Evolutionary conservation across 169 alveolate species (phyloP).

Genomic region (Eimeria praecox): DNA sequence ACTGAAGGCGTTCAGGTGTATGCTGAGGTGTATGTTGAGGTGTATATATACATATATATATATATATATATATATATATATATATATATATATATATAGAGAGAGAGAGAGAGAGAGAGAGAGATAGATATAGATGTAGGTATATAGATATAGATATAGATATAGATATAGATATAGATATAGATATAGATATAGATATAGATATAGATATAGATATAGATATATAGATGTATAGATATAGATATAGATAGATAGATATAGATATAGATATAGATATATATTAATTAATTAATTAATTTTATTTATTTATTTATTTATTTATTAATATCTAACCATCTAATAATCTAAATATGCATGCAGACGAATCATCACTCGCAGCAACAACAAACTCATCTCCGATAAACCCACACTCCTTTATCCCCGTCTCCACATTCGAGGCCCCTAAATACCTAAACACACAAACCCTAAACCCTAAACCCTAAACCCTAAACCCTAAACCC

Average conservation of each 20-base stretch:
- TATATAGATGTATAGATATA: too few relatives aligned
- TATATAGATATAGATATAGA: too few relatives aligned
- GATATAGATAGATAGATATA: neutral
- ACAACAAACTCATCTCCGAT: conserved; percentile 13
- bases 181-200: too few relatives aligned
- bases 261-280: neutral
- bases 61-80: too few relatives aligned
- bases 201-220: too few relatives aligned
- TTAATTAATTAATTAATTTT: neutral
- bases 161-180: too few relatives aligned
- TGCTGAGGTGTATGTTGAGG: too few relatives aligned
- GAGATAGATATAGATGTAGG: too few relatives aligned
- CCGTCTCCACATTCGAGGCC: conserved; percentile 37
- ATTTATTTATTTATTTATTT: neutral
- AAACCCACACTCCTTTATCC: conserved; percentile 38
- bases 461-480: conserved; percentile 50
- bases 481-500: conserved; percentile 55
- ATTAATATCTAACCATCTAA: neutral
- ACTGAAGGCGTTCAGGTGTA: too few relatives aligned
- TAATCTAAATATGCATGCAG: conserved; percentile 8
- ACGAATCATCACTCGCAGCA: conserved; percentile 13
- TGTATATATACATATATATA: too few relatives aligned
- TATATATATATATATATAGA: too few relatives aligned
- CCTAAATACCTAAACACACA: conserved; percentile 5
- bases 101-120: too few relatives aligned